A percentile compares a stretch with the other conserved stretches of the same genome.
These are phyloP conservation scores for Toxicodendron radicans DNA, from an alignment of 345 rosid species.

Conservation along the genomic window DNA sequence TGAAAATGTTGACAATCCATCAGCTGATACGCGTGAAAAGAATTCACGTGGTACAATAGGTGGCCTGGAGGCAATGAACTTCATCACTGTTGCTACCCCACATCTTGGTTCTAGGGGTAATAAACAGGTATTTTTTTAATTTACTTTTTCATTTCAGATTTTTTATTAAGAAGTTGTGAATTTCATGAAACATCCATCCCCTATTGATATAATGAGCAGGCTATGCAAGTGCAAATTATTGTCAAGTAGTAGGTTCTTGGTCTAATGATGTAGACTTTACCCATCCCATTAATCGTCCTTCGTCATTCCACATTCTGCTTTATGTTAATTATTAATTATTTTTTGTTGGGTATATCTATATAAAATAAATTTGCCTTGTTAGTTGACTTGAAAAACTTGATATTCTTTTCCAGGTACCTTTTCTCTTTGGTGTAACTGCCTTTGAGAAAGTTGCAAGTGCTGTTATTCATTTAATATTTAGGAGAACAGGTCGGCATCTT, in stretches of 20 bases:
- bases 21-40: conserved; percentile 24
- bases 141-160: too few relatives aligned
- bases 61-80: conserved; percentile 87
- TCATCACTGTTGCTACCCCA: conserved; percentile 91
- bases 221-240: background rate
- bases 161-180: background rate
- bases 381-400: conserved; percentile 11
- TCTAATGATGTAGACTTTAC: background rate
- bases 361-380: conserved; percentile 1
- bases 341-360: background rate
- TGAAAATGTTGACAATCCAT: conserved; percentile 33
- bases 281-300: background rate
- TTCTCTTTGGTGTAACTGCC: conserved; percentile 92
- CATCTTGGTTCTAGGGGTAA: conserved; percentile 99
- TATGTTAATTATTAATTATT: background rate
- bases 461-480: conserved; percentile 92
- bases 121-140: conserved; percentile 59
- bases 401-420: conserved; percentile 71
- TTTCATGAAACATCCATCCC: conserved; percentile 10
- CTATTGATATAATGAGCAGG: too few relatives aligned
- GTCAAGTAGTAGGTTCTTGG: background rate
- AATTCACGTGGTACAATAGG: conserved; percentile 54
- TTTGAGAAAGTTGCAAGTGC: conserved; percentile 78
- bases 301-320: background rate
- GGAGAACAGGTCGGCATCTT: conserved; percentile 93